Evolutionary conservation across 768 basidiomycete species (phyloP), one percentile per base, ranked within the genome.

Genomic region (Trametes maxima): DNA sequence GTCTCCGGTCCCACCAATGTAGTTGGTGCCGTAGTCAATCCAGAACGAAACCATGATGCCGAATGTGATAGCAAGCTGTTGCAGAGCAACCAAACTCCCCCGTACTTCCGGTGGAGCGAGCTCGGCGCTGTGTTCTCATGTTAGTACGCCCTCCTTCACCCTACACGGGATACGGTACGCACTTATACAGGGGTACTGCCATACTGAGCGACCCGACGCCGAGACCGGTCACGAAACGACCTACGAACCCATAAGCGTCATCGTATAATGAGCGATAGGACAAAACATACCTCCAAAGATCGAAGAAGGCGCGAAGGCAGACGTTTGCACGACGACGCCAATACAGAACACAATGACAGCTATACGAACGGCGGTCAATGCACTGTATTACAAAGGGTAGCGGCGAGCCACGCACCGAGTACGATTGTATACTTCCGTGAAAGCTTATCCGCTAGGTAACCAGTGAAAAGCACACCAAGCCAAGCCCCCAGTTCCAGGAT

Each of bases 201-300:
- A 91, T 91, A 66, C 87, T 89, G 21, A 92, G 76, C 2, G 89
- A 89, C 12, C 91, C 91, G 17, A 93, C 88, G 50, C 89, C 91
- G 46, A 92, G 74, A 80, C 91, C 91, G 52, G 89, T 90, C 54
- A 92, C 74, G 66, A 90, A 91, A 25, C 90, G 85, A 54, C 89
- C 79, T 74, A 60, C 17, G 17, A 16, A n/a, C 16, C 49, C n/a
- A 22, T 45, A 11, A 46, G 44, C 48, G 7, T 13, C 8, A 17
- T 22, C 37, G 12, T 16, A 22, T 28, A 5, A 12, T 10, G 33
- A 17, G 21, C 24, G 44, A 44, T 21, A 54, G 24, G 28, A 35
- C 16, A 25, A 55, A 51, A 39, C 67, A n/a, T 56, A 72, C 78
- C 88, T 71, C 85, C 89, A 70, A 80, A 90, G 70, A 91, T 91